Evolutionary conservation across 148 eudicot species (phyloP), one percentile per base, ranked within the genome.

Genomic region (Nyssa sinensis): DNA sequence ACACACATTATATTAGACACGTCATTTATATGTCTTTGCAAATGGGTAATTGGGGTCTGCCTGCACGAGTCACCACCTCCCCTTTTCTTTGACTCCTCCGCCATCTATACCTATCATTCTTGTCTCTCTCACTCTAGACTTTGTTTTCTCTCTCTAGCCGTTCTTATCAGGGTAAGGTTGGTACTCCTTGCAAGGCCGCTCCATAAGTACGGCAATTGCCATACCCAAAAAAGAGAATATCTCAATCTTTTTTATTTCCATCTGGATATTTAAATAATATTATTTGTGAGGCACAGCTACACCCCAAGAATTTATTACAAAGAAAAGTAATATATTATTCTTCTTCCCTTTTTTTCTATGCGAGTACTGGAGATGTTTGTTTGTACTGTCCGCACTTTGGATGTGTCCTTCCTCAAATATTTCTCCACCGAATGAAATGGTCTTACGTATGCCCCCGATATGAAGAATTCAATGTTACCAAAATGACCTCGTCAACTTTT

Each of bases 361-460:
- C 13, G 8, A 44, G 5, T 44, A 44, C 16, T 44, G 3, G 12
- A 0, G 12, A 44, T 44, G 3, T 14, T 11, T 6, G 70, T 27
- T 81, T 81, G 88, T 86, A 82, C 84, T 28, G 72, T 80, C 86
- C 86, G 84, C 79, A 83, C 83, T 60, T n/a, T 23, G 49, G 55
- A 81, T 81, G 27, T 21, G 83, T 77, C 90, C 94, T 88, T 65
- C 89, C 92, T 86, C 92, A 77, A 72, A 85, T 90, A 79, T 69
- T 71, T 71, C 89, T 85, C 82, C 97, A 84, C 94, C 79, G 74
- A 76, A 76, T 86, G 72, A 77, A 67, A 62, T 73, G 68, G 79
- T 78, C 81, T n/a, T 83, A 77, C 82, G 41, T 70, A 69, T 63
- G 53, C n/a, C 27, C 65, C 71, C 44, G 6, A 0, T 35, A 5